Percentiles rank a stretch among this genome's conserved stretches.
Evolutionary conservation across 2,329 filamentous ascomycete genomes (phyloP).

Genomic region (Pseudonectria buxi): DNA sequence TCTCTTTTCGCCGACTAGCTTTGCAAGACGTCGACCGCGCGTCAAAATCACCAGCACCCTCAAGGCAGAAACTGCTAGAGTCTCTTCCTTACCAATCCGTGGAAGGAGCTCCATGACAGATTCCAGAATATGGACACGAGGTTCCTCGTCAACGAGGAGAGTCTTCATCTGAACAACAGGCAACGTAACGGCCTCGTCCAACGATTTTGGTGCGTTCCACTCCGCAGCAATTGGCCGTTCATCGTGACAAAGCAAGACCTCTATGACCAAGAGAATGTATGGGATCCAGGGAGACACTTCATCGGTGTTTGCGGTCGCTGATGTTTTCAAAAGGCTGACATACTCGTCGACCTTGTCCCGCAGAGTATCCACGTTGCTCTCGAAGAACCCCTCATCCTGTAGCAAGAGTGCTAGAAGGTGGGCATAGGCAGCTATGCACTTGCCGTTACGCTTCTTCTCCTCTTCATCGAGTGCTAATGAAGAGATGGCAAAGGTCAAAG

Average conservation of each 20-base stretch:
- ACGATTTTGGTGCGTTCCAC: conserved; percentile 55
- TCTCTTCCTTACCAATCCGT: conserved; percentile 79
- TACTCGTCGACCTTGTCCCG: conserved; percentile 71
- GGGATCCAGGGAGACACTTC: conserved; percentile 89
- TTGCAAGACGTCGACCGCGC: conserved; percentile 67
- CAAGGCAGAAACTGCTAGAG: conserved; percentile 73
- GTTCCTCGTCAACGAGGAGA: conserved; percentile 49
- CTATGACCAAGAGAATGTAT: conserved; percentile 81
- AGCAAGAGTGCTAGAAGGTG: conserved; percentile 85
- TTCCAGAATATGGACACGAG: conserved; percentile 66
- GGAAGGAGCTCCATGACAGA: conserved; percentile 78
- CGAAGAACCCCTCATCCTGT: conserved; percentile 76
- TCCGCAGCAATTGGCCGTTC: conserved; percentile 68
- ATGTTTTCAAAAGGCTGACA: conserved; percentile 69
- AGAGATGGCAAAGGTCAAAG: conserved; percentile 76
- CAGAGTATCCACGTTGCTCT: conserved; percentile 64
- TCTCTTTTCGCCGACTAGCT: conserved; percentile 73
- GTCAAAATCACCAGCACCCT: conserved; percentile 85
- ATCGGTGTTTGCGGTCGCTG: conserved; percentile 59
- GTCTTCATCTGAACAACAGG: conserved; percentile 55
- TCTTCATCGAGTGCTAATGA: conserved; percentile 57
- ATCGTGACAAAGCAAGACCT: conserved; percentile 85
- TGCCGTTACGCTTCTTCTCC: conserved; percentile 55
- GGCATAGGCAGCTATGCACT: conserved; percentile 75
- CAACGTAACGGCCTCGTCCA: conserved; percentile 42